Evolutionary conservation across 345 rosid species (phyloP), one percentile per base, ranked within the genome.

Genomic region (Syzygium oleosum): DNA sequence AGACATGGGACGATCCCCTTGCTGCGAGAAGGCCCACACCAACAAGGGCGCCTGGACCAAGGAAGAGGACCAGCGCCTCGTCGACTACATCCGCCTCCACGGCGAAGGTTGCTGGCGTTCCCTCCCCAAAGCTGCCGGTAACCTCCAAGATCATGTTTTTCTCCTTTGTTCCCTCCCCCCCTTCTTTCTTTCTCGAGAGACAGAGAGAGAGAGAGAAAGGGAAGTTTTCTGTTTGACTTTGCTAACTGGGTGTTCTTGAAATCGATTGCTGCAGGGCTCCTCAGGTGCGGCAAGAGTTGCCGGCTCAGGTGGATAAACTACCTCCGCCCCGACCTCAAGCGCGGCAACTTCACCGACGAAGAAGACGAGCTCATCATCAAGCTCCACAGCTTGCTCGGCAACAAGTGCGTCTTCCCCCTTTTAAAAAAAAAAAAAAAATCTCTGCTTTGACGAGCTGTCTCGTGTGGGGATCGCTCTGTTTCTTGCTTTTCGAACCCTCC

Each of bases 61-160:
- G 88, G 99, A 96, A 34, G 99, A 96, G 90, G 99, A 96, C 84
- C 95, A 93, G 84, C 96, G 96, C 86, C 97, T 96, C 78, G 87
- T 94, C 86, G 93, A 94, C 77, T 94, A 95, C 77, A 96, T 96
- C 87, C 94, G 96, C 54, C 58, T 84, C 61, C 95, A 96, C 38
- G 99, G 99, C 38, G 98, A 96, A 90, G 98, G 99, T 61, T 94
- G 96, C 90, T 96, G 99, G 99, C 96, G 98, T 25, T 96, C 99
- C 49, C 97, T 95, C 25, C 99, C 99, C 7, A 95, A 93, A 91
- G 89, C 99, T 17, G 99, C 99, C 23, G 99, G 97, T 95, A 54
- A 34, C 83, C 43, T 2, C 9, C 14, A 7, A 12, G 22, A n/a
- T 17, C 11, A n/a, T 61, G 2, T 21, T 1, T 88, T n/a, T 22